Evolutionary conservation across 495 filamentous ascomycete species (phyloP), one percentile per base, ranked within the genome.

Genomic region (Collariella sp.): DNA sequence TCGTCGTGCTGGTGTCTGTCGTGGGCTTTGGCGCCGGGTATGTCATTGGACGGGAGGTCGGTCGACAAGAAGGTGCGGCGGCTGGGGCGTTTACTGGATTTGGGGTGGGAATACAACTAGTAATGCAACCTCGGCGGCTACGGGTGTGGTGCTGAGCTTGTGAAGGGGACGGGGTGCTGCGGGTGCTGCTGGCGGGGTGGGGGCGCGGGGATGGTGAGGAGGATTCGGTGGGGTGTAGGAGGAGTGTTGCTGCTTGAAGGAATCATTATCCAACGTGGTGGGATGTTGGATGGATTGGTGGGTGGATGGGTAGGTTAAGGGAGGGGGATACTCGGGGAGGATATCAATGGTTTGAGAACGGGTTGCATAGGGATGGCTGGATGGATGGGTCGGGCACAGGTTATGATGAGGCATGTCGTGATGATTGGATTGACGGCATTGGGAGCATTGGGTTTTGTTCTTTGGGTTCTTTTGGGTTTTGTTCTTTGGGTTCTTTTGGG

Each of bases 11-110:
- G 2, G 84, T 97, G 38, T 88, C 85, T 2, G 93, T 91, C 2
- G 83, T 96, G 46, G 91, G 89, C 53, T 98, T 97, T 62, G 87
- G 89, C 0, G 93, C 93, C 0, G 93, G 93, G 0, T 97, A 95
- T 62, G 87, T 87, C 11, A 80, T 95, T 16, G 93, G 93, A 11
- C 77, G 81, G 22, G 89, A 95, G 62, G 86, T 88, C 1, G 89
- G 88, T 0, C 76, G 81, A 26, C 72, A 83, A 23, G 88, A 93
- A 63, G 64, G 66, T 15, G 60, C 62, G n/a, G 50, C 58, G 42
- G 57, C 63, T 24, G 31, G 16, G 13, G 36, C 44, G 38, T 31
- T 73, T 13, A 73, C 70, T 13, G 60, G 42, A 71, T 20, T 58
- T 59, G 10, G 67, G 31, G 39, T 1, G 51, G 41, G 6, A 42